Base-by-base conservation (phyloP, 2,329 filamentous ascomycete species). In the Exophiala calicioides region DNA sequence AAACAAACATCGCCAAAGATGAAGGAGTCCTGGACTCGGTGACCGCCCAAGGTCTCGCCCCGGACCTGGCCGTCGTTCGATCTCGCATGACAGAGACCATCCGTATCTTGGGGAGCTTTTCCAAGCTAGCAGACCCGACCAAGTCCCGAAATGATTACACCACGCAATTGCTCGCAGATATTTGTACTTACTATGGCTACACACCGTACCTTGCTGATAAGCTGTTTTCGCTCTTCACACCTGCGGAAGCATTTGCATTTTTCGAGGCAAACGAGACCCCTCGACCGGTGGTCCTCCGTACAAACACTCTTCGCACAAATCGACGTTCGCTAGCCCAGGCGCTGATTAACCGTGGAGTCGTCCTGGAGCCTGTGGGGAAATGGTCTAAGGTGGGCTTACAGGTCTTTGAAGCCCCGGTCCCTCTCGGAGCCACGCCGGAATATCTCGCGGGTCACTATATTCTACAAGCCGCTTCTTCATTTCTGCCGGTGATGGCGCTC, bases 361-460 rank as follows among this genome's bases (percentile, higher is more conserved):
- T 90, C 10, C 80, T 98, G 29, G 91, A 98, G 69, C 93, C 93
- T 2, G 89, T 98, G 13, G 93, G 93, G 52, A 97, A 97, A 70
- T 98, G 93, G 93, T 93, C 87, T 59, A 98, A 98, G 74, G 90
- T 98, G 55, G 93, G 93, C 36, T 79, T 98, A 30, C 93, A 98
- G 68, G 82, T 98, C 50, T 98, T 98, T 67, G 93, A 98, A 69
- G 88, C 86, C 47, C 85, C 84, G 44, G 83, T 87, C 0, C 89
- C 90, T 2, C 80, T 96, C 1, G 90, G 90, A 78, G 93, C 93
- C 20, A 98, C 93, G 1, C 93, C 93, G 7, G 93, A 98, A 70
- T 98, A 98, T 68, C 81, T 98, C 9, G 90, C 91, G 12, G 93
- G 93, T 13, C 90, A 98, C 69, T 98, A 98, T 73, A 97, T 98